phyloP scores from a whole-genome alignment of 2,329 filamentous ascomycete species.

The Aspergillus ochraceoroseus region DNA sequence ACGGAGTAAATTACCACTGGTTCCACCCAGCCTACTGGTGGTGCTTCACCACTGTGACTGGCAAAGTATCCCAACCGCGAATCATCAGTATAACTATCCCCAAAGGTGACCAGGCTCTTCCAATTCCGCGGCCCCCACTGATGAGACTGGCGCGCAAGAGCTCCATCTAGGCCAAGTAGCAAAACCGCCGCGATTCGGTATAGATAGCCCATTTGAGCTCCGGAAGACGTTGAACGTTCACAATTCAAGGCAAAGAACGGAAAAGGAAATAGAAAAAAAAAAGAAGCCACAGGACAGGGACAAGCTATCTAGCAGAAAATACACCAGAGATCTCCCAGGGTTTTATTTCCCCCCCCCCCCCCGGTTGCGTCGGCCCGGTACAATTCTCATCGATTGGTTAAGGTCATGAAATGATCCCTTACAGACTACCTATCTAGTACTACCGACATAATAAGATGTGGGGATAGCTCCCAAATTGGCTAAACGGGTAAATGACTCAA shows the following conservation, averaged over 20 bases:
- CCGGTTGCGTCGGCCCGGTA: no score
- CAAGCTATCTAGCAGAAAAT: no score
- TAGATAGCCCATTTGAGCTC: constrained; percentile 3
- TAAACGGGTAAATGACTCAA: no score
- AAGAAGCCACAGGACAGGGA: no score
- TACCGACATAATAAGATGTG: no score
- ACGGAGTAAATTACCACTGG: constrained; percentile 38
- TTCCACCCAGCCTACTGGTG: constrained; percentile 57
- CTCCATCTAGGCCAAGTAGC: constrained; percentile 2
- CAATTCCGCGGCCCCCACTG: constrained; percentile 40
- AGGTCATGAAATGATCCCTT: no score
- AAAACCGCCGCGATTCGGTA: neutral
- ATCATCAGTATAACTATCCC: constrained; percentile 74
- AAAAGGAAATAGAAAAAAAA: no score
- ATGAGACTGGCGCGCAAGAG: neutral
- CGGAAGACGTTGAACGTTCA: neutral
- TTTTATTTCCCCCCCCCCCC: neutral
- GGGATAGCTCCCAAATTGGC: no score
- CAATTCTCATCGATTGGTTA: no score
- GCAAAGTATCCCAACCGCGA: constrained; percentile 61
- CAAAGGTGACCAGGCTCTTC: constrained; percentile 55
- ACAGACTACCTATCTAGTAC: no score
- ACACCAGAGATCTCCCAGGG: no score
- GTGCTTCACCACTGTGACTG: constrained; percentile 28
- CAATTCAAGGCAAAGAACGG: neutral